Conservation (phyloP, 441 rosid species). For the Populus hybrid region DNA sequence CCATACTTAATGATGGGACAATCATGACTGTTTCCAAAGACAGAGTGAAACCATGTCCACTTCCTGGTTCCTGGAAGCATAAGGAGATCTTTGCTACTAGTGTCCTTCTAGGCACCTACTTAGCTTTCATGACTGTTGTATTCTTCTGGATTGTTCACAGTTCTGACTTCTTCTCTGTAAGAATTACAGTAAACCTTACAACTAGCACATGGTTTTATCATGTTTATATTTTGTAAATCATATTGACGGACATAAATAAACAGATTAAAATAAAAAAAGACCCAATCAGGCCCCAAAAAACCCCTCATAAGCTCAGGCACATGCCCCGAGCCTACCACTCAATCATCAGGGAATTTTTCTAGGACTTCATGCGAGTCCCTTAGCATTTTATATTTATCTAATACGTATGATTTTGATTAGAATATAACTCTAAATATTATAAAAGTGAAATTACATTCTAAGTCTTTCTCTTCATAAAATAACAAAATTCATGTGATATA, state of each 20-base stretch:
- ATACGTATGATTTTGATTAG: no score
- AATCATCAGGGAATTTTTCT: accelerated
- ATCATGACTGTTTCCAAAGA: constrained; percentile 95
- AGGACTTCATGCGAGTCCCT: accelerated
- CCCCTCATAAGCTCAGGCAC: accelerated
- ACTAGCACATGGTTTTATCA: no score
- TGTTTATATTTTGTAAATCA: no score
- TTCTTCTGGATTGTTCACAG: not conserved
- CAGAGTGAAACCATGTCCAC: constrained; percentile 71
- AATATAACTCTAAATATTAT: accelerated
- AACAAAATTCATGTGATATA: accelerated
- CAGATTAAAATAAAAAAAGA: no score
- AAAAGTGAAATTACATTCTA: accelerated
- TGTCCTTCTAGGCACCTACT: not conserved
- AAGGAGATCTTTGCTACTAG: not conserved
- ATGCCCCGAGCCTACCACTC: no score
- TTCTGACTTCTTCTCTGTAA: not conserved
- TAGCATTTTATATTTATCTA: no score
- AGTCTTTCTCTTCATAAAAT: accelerated
- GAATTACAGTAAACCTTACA: not conserved
- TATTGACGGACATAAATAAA: no score
- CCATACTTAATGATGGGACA: constrained; percentile 91
- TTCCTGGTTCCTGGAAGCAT: not conserved
- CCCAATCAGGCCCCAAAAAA: no score
- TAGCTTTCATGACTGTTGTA: not conserved